Evolutionary conservation across 768 basidiomycete genomes (phyloP), one percentile per base, ranked within the genome.

Genomic region (Austroboletus festivus): DNA sequence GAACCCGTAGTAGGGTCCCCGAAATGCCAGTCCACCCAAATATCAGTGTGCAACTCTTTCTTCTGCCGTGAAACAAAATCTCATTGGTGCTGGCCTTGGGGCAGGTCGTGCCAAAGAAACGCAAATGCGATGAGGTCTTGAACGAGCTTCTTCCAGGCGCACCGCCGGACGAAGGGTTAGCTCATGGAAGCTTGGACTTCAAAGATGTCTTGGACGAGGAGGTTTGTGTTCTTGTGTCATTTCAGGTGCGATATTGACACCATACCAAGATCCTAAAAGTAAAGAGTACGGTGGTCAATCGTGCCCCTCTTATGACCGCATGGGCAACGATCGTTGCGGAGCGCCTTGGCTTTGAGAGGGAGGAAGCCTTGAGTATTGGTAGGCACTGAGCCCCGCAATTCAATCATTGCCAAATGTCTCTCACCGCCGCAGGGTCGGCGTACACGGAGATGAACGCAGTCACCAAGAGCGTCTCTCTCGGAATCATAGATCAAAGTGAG

Each of bases 311-410:
- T 38, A 89, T 97, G 89, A 93, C 85, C 47, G 92, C 88, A 2
- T 98, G 95, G 95, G 83, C 91, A 2, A 87, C 78, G 44, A 68
- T 91, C 28, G 89, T 97, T 22, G 87, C 90, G 4, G 89, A 92
- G 57, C 76, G 83, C 33, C 74, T 96, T 53, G 89, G 93, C 2
- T 98, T 98, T 65, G 78, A 82, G 43, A 75, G 86, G 50, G 84
- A 90, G 59, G 95, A 98, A 69, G 90, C 95, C 2, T 71, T 98
- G 34, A 93, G 90, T 54, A 89, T 98, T 47, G 93, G 93, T 86
- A 55, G 26, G 74, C 57, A n/a, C 34, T 21, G 37, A 22, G n/a
- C 48, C 20, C 11, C 9, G 21, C 18, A 35, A 24, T 23, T 48
- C 30, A 18, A 47, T 40, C 39, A 26, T 26, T 42, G 24, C 16